phyloP scores from a whole-genome alignment of 495 filamentous ascomycete genomes.

The Trichoderma gamsii region DNA sequence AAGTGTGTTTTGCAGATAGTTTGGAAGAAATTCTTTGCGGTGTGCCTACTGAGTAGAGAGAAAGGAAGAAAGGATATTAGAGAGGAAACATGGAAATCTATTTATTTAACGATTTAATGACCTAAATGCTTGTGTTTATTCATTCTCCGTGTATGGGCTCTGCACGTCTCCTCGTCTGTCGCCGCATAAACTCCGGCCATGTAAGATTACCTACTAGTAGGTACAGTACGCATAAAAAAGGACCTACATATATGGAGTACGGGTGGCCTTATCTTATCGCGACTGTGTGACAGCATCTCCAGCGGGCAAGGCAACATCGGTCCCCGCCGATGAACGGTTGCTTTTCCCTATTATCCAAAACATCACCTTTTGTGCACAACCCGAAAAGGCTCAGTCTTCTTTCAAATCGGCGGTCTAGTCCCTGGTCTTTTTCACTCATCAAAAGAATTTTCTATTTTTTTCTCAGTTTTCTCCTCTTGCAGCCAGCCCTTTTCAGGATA shows the following conservation, averaged over 20 bases:
- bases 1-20: conserved; percentile 9
- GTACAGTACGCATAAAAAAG: not conserved
- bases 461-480: not conserved
- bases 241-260: too few species aligned
- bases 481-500: not conserved
- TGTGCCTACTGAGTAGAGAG: conserved; percentile 7
- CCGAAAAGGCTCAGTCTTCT: not conserved
- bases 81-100: conserved; percentile 1
- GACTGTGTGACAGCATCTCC: conserved; percentile 9
- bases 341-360: not conserved
- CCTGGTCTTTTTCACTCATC: not conserved
- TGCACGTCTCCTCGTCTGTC: not conserved
- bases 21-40: not conserved
- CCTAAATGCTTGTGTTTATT: not conserved
- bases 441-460: not conserved
- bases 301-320: not conserved
- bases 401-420: not conserved
- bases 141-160: not conserved
- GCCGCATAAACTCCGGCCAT: conserved; percentile 5
- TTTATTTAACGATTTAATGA: not conserved
- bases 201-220: not conserved
- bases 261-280: conserved; percentile 5
- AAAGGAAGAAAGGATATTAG: not conserved
- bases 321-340: not conserved
- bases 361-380: not conserved